Percentiles rank a stretch among this genome's conserved stretches.
Conservation (phyloP, 1,139 yeast species). For the Meyerozyma sp. region DNA sequence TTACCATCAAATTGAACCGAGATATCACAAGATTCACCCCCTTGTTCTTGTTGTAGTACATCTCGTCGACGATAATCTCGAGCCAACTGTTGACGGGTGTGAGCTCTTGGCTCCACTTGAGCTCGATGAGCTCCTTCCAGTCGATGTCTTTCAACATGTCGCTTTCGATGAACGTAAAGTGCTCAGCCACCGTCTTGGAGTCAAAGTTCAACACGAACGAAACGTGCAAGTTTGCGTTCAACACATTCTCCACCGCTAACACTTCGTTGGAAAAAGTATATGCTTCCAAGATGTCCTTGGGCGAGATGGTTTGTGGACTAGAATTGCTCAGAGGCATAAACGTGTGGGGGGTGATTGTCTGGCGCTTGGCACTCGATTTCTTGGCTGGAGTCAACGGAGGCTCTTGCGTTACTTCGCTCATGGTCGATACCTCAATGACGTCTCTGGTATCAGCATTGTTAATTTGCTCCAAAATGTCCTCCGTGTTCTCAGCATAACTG, state of each 20-base stretch:
- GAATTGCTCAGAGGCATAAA: neutral
- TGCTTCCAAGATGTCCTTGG: slow-evolving; percentile 32
- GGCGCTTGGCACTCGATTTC: slow-evolving; percentile 4
- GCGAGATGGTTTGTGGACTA: slow-evolving; percentile 13
- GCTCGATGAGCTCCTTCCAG: slow-evolving; percentile 84
- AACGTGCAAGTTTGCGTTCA: slow-evolving; percentile 48
- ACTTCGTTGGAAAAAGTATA: slow-evolving; percentile 27
- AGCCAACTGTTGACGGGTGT: slow-evolving; percentile 85
- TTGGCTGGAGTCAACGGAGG: slow-evolving; percentile 24
- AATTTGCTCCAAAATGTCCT: slow-evolving; percentile 37
- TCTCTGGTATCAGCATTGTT: slow-evolving; percentile 40
- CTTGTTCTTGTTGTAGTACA: slow-evolving; percentile 41
- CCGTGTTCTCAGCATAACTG: slow-evolving; percentile 15
- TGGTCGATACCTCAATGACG: slow-evolving; percentile 22
- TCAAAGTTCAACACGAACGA: slow-evolving; percentile 76
- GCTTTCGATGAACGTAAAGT: slow-evolving; percentile 78
- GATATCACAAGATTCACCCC: slow-evolving; percentile 86
- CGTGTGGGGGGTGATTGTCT: neutral
- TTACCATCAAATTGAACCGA: slow-evolving; percentile 81
- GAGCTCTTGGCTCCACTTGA: slow-evolving; percentile 66
- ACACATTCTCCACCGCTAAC: slow-evolving; percentile 31
- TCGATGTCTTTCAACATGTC: slow-evolving; percentile 83
- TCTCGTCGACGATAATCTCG: slow-evolving; percentile 61
- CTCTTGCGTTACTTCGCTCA: slow-evolving; percentile 19
- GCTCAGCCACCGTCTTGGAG: slow-evolving; percentile 64